Base-by-base conservation (phyloP, 768 basidiomycete genomes). In the Zangia roseola region DNA sequence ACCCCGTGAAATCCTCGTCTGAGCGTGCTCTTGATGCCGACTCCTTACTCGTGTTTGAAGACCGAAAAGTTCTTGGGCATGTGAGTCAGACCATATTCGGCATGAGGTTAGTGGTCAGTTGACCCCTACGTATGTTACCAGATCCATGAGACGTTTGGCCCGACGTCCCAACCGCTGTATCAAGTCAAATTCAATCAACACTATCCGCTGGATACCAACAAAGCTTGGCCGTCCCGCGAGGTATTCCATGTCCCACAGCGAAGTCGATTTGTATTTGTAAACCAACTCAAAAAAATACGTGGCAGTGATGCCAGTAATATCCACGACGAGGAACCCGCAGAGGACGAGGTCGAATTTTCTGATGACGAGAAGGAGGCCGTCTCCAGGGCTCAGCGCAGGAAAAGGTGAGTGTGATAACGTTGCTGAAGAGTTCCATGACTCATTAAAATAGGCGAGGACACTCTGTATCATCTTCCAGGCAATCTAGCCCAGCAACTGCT, bases 111-210 rank as follows among this genome's bases (percentile, higher is more conserved):
- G n/a, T n/a, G n/a, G n/a, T n/a, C n/a, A 56, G 58, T 47, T 34
- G 50, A 42, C 26, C 42, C 60, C 53, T 50, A 42, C 45, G 23
- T 35, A 5, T 34, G 43, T 10, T 65, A 9, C 13, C 9, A 94
- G 91, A 75, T 97, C 44, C 90, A 87, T 63, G 95, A 98, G 70
- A 97, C 94, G 0, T 98, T 98, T 69, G 95, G 95, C 10, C 93
- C 95, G 3, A 91, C 94, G 9, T 78, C 80, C 17, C 86, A 90
- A 50, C 95, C 95, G 6, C 72, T 95, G 49, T 98, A 98, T 64
- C 88, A 92, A 58, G 76, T 97, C 54, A 84, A 84, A 60, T 91
- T 94, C 68, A 86, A 77, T 56, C 72, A 81, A 30, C 64, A 74
- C 4, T 85, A 82, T 57, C 81, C 87, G 5, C 65, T 89, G 37